phyloP scores from a whole-genome alignment of 352 stramenopile genomes.

The Globisporangium takayamanum region DNA sequence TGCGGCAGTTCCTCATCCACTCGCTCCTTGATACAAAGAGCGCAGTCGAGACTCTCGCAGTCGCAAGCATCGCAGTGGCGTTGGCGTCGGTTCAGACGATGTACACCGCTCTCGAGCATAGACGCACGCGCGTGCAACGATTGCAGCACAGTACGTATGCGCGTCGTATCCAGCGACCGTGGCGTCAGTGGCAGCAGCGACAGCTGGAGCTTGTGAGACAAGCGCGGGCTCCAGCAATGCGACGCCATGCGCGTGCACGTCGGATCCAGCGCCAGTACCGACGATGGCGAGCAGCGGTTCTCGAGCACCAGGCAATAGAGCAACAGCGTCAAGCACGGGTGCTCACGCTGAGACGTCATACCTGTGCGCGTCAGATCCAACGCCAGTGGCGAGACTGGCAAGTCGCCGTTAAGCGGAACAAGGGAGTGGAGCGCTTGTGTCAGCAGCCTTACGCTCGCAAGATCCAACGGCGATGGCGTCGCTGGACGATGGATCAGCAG shows the following conservation, averaged over 20 bases:
- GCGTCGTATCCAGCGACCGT: conserved; percentile 6
- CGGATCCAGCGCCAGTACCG: conserved; percentile 15
- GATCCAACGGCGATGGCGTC: no score
- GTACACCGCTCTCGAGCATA: conserved; percentile 2
- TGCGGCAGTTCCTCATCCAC: conserved; percentile 24
- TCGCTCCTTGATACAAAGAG: conserved; percentile 32
- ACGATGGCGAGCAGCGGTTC: conserved; percentile 1
- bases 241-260: conserved; percentile 1
- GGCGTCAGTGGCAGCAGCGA: conserved; percentile 10
- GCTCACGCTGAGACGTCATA: background rate
- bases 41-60: conserved; percentile 18
- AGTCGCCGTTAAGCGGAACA: no score
- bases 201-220: background rate
- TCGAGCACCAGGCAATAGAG: background rate
- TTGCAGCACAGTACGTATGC: conserved; percentile 6
- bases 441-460: no score
- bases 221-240: background rate
- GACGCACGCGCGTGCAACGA: conserved; percentile 14
- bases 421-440: no score
- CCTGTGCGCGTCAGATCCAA: conserved; percentile 5
- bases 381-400: conserved; percentile 4
- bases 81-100: conserved; percentile 12
- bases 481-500: no score
- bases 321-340: no score
- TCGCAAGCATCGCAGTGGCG: conserved; percentile 7